These are phyloP conservation scores for Calonectria multiphialidica DNA, from an alignment of 2,329 filamentous ascomycete species.

Conservation along the genomic window DNA sequence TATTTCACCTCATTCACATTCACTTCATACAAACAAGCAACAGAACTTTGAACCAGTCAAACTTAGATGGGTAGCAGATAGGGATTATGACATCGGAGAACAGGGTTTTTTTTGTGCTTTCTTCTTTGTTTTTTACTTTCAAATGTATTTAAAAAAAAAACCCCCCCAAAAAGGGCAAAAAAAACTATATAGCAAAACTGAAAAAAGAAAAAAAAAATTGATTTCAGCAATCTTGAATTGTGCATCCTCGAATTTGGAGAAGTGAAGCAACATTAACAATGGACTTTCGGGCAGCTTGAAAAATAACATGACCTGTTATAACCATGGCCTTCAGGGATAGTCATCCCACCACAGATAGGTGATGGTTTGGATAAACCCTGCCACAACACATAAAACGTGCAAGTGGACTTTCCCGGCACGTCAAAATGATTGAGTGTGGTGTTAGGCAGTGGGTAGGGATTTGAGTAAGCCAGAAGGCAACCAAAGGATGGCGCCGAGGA, in stretches of 20 bases:
- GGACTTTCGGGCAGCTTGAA: too few species aligned
- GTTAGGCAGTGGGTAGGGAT: too few species aligned
- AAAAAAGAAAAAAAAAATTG: background rate
- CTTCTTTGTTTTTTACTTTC: background rate
- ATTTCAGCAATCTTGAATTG: background rate
- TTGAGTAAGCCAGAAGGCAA: too few species aligned
- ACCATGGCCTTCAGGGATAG: too few species aligned
- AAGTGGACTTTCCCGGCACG: too few species aligned
- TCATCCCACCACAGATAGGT: too few species aligned
- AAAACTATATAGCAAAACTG: background rate
- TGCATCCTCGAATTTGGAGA: background rate
- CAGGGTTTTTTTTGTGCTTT: background rate
- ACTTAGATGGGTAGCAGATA: slow-evolving; percentile 44
- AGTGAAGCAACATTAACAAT: background rate
- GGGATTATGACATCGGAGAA: background rate
- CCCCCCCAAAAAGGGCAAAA: background rate
- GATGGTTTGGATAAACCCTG: too few species aligned
- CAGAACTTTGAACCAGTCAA: slow-evolving; percentile 32
- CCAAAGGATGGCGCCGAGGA: too few species aligned
- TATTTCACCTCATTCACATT: slow-evolving; percentile 28
- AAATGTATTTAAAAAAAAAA: background rate
- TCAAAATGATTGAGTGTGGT: too few species aligned
- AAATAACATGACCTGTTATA: too few species aligned
- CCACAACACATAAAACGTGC: too few species aligned
- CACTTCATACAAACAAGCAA: slow-evolving; percentile 35